Percentiles rank a stretch among this genome's conserved stretches.
These are phyloP conservation scores for Cladosporium austrohemisphaericum DNA, from an alignment of 2,329 filamentous ascomycete genomes.

Conservation along the genomic window DNA sequence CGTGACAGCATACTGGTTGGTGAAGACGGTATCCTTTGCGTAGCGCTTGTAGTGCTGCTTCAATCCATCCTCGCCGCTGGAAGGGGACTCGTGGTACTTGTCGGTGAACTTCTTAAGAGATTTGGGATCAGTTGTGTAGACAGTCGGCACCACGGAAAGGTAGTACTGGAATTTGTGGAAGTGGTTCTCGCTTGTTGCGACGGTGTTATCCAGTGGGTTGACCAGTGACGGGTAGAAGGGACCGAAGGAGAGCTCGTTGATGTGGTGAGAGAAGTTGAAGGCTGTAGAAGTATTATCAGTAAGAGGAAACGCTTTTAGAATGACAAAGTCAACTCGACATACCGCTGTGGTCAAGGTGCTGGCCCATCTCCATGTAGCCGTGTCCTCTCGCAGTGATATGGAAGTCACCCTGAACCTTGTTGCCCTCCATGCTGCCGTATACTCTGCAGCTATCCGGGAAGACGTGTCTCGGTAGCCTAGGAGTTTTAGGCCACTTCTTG, in stretches of 20 bases:
- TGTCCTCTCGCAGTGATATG: constrained; percentile 94
- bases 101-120: constrained; percentile 38
- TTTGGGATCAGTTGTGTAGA: constrained; percentile 62
- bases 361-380: constrained; percentile 79
- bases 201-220: constrained; percentile 91
- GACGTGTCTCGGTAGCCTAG: constrained; percentile 51
- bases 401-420: constrained; percentile 97
- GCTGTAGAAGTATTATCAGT: constrained; percentile 44
- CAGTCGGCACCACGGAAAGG: constrained; percentile 87
- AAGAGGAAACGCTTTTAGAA: too few species aligned
- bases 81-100: constrained; percentile 40
- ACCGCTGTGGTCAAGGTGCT: constrained; percentile 79
- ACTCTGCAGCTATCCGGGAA: constrained; percentile 75
- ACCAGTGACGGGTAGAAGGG: constrained; percentile 91
- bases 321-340: constrained; percentile 23
- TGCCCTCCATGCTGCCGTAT: constrained; percentile 83
- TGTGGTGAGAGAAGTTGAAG: constrained; percentile 97
- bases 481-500: constrained; percentile 68
- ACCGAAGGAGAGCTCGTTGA: constrained; percentile 94
- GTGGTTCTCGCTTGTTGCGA: constrained; percentile 68
- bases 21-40: constrained; percentile 64
- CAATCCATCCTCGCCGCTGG: constrained; percentile 35
- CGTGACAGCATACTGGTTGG: constrained; percentile 97
- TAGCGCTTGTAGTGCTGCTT: constrained; percentile 32
- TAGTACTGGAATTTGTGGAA: constrained; percentile 99